Percentiles rank a stretch among this genome's conserved stretches.
Evolutionary conservation across 106 monocot species (phyloP).

Genomic region (Allium sativum): DNA sequence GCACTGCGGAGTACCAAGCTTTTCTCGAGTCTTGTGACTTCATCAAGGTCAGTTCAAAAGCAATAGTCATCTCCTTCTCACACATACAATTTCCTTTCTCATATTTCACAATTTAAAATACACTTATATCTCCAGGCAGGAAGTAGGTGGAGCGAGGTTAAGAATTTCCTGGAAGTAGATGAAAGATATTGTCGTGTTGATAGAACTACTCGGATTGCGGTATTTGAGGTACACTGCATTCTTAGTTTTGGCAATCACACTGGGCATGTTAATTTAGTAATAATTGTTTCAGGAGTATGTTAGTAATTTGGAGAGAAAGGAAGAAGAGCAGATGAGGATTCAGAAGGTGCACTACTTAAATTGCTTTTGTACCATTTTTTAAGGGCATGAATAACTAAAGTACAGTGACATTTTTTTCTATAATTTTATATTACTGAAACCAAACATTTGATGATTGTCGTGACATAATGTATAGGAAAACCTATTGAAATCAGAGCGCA

Average conservation of each 20-base stretch:
- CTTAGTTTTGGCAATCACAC: neutral
- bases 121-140: conserved; percentile 30
- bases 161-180: conserved; percentile 73
- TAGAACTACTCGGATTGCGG: conserved; percentile 60
- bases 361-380: neutral
- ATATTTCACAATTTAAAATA: conserved; percentile 5
- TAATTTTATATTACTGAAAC: neutral
- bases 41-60: conserved; percentile 42
- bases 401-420: neutral
- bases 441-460: neutral
- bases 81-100: neutral
- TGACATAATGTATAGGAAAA: conserved; percentile 29
- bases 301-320: conserved; percentile 70
- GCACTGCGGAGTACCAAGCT: conserved; percentile 54
- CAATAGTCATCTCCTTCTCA: neutral
- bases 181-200: conserved; percentile 80
- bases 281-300: conserved; percentile 62
- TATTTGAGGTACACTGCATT: conserved; percentile 50
- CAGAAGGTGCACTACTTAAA: conserved; percentile 44
- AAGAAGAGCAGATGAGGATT: conserved; percentile 67
- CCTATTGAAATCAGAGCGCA: conserved; percentile 57
- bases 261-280: conserved; percentile 6
- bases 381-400: neutral
- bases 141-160: conserved; percentile 81
- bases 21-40: conserved; percentile 87